These are phyloP conservation scores for Camellia japonica DNA, from an alignment of 148 eudicot genomes.

Conservation along the genomic window DNA sequence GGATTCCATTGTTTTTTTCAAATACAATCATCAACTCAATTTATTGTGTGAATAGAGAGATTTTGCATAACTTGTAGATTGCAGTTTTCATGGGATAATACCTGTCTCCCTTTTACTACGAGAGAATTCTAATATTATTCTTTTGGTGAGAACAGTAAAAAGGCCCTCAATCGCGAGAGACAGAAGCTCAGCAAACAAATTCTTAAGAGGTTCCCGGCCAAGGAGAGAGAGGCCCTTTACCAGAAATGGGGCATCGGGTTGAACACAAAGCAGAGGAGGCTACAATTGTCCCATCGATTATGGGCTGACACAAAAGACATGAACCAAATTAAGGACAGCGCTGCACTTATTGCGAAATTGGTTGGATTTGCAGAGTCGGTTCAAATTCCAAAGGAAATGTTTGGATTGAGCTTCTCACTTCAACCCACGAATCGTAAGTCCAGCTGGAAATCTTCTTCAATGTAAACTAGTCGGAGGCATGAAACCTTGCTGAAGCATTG, in stretches of 20 bases:
- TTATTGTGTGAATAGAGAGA: no score
- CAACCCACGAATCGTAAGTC: conserved; percentile 41
- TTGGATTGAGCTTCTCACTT: conserved; percentile 60
- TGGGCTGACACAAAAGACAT: conserved; percentile 73
- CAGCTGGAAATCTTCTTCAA: conserved; percentile 21
- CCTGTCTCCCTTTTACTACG: no score
- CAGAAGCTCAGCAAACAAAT: conserved; percentile 63
- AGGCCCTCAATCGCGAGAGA: conserved; percentile 68
- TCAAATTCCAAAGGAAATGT: conserved; percentile 74
- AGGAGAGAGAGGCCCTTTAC: conserved; percentile 62
- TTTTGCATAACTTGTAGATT: no score
- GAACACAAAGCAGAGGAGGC: conserved; percentile 71
- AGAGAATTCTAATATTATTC: not conserved
- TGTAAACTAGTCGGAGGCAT: conserved; percentile 28
- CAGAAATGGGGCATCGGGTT: conserved; percentile 71
- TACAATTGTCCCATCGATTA: conserved; percentile 48
- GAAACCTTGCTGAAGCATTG: not conserved
- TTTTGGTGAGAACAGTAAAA: conserved; percentile 38
- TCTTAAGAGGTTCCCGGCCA: conserved; percentile 50
- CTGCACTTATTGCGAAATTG: conserved; percentile 67
- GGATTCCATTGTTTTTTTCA: no score
- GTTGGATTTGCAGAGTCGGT: conserved; percentile 57
- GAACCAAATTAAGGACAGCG: conserved; percentile 72
- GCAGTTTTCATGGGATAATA: no score
- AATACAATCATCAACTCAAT: no score